A percentile compares a stretch with the other conserved stretches of the same genome.
phyloP scores from a whole-genome alignment of 1,284 basidiomycete genomes.

The Neolentinus lepideus region DNA sequence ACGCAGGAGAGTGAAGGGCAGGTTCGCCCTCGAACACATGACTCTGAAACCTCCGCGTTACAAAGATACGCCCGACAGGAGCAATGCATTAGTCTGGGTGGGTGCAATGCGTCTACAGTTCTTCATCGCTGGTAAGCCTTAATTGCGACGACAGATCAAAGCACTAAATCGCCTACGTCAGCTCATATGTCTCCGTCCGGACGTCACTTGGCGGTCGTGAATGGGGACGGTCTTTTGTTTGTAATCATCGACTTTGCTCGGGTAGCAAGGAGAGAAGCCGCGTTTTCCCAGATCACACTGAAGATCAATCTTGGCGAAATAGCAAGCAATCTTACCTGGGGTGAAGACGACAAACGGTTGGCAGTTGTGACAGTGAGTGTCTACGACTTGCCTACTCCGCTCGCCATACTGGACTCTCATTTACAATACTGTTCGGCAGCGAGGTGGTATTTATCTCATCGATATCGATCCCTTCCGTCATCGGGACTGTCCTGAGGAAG shows the following conservation, averaged over 20 bases:
- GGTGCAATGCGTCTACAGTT: neutral
- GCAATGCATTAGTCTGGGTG: neutral
- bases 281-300: neutral
- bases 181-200: neutral
- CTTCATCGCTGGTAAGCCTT: neutral
- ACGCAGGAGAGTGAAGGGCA: neutral
- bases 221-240: slow-evolving; percentile 1
- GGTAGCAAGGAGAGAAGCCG: neutral
- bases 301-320: neutral
- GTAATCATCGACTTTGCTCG: neutral
- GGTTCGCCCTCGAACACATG: neutral
- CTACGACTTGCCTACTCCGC: neutral
- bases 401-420: neutral
- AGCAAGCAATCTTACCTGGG: neutral
- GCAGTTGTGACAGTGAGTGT: neutral
- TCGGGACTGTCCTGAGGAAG: neutral
- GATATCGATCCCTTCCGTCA: neutral
- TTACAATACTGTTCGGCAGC: neutral
- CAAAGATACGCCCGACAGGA: neutral
- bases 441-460: neutral
- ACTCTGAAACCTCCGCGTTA: neutral
- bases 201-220: neutral
- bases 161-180: neutral
- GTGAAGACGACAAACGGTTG: neutral
- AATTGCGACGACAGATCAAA: neutral